phyloP scores from a whole-genome alignment of 1,284 basidiomycete genomes.

The Cryptococcus sp. region DNA sequence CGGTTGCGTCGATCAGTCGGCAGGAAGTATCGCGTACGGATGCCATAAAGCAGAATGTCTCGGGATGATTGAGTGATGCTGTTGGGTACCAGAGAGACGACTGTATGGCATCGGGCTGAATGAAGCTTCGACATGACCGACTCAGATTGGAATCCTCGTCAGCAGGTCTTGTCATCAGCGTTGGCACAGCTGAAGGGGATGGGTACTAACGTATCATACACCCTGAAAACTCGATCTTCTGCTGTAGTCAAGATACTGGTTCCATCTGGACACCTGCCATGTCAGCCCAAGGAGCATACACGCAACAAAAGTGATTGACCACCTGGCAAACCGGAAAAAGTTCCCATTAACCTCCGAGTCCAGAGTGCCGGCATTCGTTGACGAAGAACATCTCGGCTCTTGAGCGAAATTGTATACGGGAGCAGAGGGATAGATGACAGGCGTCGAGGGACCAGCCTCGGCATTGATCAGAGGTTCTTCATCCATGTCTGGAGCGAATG shows the following conservation, averaged over 20 bases:
- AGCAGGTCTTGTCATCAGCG: neutral
- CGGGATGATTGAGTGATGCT: slow-evolving; percentile 57
- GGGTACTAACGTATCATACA: slow-evolving; percentile 29
- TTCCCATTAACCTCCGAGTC: slow-evolving; percentile 11
- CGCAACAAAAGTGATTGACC: slow-evolving; percentile 36
- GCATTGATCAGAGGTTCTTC: too few relatives aligned
- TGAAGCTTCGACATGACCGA: slow-evolving; percentile 24
- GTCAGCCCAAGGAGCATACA: slow-evolving; percentile 10
- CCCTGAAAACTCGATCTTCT: slow-evolving; percentile 37
- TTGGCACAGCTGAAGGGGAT: neutral
- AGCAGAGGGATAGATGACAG: slow-evolving; percentile 12
- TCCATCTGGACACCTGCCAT: slow-evolving; percentile 38
- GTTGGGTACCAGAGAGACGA: slow-evolving; percentile 77
- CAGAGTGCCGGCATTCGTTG: slow-evolving; percentile 2
- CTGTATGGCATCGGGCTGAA: slow-evolving; percentile 65
- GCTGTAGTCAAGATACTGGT: slow-evolving; percentile 35
- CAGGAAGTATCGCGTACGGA: slow-evolving; percentile 77
- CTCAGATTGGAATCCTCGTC: neutral
- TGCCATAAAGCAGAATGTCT: slow-evolving; percentile 72
- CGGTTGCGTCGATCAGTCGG: slow-evolving; percentile 68
- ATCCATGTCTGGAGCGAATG: too few relatives aligned
- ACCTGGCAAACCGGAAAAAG: slow-evolving; percentile 39
- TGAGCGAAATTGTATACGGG: slow-evolving; percentile 19
- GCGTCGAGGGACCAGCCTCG: neutral
- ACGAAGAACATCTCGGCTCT: neutral